Evolutionary conservation across 2,329 filamentous ascomycete species (phyloP), one percentile per base, ranked within the genome.

Genomic region (Cladosporium sp.): DNA sequence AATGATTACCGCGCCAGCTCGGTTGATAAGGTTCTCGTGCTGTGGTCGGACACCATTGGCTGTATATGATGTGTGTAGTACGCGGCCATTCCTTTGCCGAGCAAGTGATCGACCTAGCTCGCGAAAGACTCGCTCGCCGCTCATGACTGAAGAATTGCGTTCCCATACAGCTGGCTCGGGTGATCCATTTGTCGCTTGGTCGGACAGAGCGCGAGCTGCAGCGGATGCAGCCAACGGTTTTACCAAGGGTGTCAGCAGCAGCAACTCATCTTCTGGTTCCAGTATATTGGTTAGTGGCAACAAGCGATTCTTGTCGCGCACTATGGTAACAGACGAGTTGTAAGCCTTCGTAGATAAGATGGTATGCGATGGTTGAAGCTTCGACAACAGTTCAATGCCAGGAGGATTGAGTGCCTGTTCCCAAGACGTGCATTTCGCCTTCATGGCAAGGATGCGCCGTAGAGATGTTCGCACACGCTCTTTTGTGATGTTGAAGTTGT

Each of bases 61-160:
- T 0, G 94, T 97, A 75, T 98, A 98, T 14, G 93, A 97, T 1
- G 94, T 97, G 77, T 98, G 93, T 18, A 97, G 81, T 6, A 97
- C 87, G 73, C 95, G 91, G 23, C 93, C 92, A 71, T 91, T 92
- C 26, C 93, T 85, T 69, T 93, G 91, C 62, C 94, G 86, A 12
- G 94, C 93, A n/a, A 98, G 81, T 7, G 91, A 92, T 71, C 92
- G 87, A 1, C 94, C 94, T 28, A 98, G 84, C 75, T 97, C 93
- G 71, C 92, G 86, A 72, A 98, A 98, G 0, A 98, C 93, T 33
- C 91, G 89, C 78, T 98, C 94, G 31, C 94, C 94, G 70, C 91
- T 97, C 89, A 97, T 92, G 23, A 97, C 82, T 11, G 86, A 86
- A 7, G 85, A 82, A 69, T 83, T 85, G 50, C 84, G 80, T 69